These are phyloP conservation scores for Solanum chiquidenum DNA, from an alignment of 257 asterid species.

Conservation along the genomic window DNA sequence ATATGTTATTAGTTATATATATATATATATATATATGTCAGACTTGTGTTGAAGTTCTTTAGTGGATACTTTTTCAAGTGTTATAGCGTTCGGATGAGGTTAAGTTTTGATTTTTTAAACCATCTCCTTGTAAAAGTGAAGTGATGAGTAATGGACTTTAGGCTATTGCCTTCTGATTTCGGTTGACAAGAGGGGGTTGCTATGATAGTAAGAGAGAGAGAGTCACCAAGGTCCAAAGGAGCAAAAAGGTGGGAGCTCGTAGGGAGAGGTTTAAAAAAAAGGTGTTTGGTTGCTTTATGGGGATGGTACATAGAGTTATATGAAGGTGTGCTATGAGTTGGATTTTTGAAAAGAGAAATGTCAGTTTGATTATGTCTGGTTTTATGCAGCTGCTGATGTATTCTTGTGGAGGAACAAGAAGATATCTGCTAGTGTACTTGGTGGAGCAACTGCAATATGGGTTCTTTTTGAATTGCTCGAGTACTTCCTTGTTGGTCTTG, in stretches of 20 bases:
- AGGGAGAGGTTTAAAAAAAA: neutral
- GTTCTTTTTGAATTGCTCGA: neutral
- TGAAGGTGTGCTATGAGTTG: neutral
- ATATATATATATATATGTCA: neutral
- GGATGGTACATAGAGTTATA: neutral
- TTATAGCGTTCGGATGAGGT: neutral
- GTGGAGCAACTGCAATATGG: neutral
- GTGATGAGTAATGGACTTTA: neutral
- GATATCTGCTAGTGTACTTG: conserved; percentile 1
- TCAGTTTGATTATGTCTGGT: neutral
- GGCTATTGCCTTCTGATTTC: neutral
- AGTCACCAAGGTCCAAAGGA: neutral
- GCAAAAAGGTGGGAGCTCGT: neutral
- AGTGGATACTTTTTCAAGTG: neutral
- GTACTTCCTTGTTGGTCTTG: conserved; percentile 57
- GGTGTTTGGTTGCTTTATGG: neutral
- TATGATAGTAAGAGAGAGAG: neutral
- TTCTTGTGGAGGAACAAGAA: conserved; percentile 1
- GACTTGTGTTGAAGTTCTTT: neutral
- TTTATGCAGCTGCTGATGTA: neutral
- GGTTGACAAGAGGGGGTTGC: neutral
- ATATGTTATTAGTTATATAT: neutral
- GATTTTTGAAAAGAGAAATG: neutral
- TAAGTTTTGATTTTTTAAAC: neutral
- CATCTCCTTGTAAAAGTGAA: neutral